These are phyloP conservation scores for Ustilago tritici DNA, from an alignment of 1,284 basidiomycete genomes.

Conservation along the genomic window DNA sequence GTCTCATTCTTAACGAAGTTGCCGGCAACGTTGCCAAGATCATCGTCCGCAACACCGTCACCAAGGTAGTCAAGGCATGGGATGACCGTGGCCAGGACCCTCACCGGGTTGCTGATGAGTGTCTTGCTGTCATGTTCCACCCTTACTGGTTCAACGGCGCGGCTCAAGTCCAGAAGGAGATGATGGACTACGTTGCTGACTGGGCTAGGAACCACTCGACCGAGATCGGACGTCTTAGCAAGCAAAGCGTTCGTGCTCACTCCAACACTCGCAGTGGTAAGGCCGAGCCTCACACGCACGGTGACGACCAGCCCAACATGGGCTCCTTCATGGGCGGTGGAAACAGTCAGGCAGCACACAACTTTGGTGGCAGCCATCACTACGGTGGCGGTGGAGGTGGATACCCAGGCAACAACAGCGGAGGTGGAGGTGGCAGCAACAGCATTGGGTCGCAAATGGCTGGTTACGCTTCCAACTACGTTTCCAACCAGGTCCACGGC, in stretches of 20 bases:
- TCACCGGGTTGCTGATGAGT: slow-evolving; percentile 56
- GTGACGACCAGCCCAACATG: slow-evolving; percentile 48
- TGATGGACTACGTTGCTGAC: slow-evolving; percentile 61
- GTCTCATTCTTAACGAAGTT: slow-evolving; percentile 69
- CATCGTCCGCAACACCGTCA: slow-evolving; percentile 75
- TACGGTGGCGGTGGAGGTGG: slow-evolving; percentile 19
- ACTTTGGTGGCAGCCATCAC: slow-evolving; percentile 30
- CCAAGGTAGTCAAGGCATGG: slow-evolving; percentile 84
- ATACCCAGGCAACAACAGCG: not conserved
- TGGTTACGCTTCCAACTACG: slow-evolving; percentile 42
- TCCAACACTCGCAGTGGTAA: slow-evolving; percentile 63
- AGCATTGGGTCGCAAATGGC: slow-evolving; percentile 50
- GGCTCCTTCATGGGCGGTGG: slow-evolving; percentile 49
- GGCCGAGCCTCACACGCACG: slow-evolving; percentile 59
- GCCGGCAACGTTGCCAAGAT: slow-evolving; percentile 70
- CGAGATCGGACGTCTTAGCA: slow-evolving; percentile 55
- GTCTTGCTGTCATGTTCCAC: slow-evolving; percentile 63
- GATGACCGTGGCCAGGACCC: slow-evolving; percentile 63
- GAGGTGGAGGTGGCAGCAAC: slow-evolving; percentile 29
- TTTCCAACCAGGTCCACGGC: slow-evolving; percentile 46
- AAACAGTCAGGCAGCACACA: slow-evolving; percentile 50
- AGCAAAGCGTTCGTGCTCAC: slow-evolving; percentile 55
- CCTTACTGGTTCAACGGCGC: slow-evolving; percentile 59
- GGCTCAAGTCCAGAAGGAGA: slow-evolving; percentile 57
- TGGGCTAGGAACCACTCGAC: slow-evolving; percentile 55